Conservation (phyloP, 257 asterid species). For the Misopates orontium region DNA sequence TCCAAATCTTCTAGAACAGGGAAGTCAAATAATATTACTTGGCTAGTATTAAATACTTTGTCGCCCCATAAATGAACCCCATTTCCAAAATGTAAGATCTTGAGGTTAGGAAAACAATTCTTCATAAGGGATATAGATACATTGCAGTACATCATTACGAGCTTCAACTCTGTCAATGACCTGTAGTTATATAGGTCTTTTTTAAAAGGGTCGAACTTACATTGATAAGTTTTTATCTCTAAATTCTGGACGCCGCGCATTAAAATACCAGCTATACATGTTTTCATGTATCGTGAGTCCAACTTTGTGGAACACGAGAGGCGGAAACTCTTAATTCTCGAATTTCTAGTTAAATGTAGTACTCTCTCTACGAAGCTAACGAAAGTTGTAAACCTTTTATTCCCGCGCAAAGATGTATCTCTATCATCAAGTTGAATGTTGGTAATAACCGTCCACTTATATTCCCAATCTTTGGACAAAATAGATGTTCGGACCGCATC, state of each 20-base stretch:
- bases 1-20: neutral
- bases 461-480: too few species aligned
- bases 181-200: neutral
- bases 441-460: too few species aligned
- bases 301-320: neutral
- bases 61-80: neutral
- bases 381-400: too few species aligned
- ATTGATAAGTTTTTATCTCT: neutral
- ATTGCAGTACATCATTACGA: neutral
- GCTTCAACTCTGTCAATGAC: neutral
- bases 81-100: neutral
- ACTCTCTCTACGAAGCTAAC: conserved; percentile 1
- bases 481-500: too few species aligned
- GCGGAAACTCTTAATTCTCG: neutral
- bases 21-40: neutral
- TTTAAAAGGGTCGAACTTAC: neutral
- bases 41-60: neutral
- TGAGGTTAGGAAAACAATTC: conserved; percentile 5
- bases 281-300: neutral
- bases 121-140: neutral
- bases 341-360: neutral
- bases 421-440: too few species aligned
- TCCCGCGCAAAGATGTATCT: too few species aligned
- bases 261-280: conserved; percentile 1
- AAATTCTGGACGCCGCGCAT: neutral